phyloP scores from a whole-genome alignment of 2,329 filamentous ascomycete genomes.

The Verticillium klebahnii region DNA sequence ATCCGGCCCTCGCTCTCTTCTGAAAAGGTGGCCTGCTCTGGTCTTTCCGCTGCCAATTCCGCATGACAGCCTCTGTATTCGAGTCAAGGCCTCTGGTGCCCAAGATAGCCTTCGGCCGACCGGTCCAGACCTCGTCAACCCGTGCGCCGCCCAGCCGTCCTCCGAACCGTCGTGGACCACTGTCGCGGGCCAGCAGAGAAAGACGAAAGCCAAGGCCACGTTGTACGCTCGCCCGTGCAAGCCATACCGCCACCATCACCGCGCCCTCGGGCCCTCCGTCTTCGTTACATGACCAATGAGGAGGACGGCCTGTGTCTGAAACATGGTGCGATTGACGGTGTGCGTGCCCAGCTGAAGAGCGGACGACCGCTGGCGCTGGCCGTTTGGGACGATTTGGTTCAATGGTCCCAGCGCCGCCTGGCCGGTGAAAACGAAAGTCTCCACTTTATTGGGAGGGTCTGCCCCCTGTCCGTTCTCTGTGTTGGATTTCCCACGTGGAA shows the following conservation, averaged over 20 bases:
- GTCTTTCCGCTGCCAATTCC: neutral
- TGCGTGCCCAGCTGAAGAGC: neutral
- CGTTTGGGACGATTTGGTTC: neutral
- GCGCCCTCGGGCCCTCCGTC: neutral
- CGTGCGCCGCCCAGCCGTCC: neutral
- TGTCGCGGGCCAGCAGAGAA: neutral
- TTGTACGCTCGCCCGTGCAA: neutral
- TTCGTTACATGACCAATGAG: neutral
- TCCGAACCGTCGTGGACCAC: neutral
- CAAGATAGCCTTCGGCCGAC: neutral
- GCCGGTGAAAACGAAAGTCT: neutral
- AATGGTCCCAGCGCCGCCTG: neutral
- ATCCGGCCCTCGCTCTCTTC: neutral
- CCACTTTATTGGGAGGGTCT: neutral
- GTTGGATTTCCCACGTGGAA: constrained; percentile 1
- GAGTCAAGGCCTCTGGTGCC: neutral
- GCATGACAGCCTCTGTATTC: neutral
- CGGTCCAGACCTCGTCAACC: neutral
- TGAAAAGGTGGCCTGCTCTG: neutral
- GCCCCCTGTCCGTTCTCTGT: neutral
- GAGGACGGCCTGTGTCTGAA: neutral
- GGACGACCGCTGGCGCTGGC: neutral
- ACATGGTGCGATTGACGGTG: neutral
- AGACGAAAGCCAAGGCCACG: neutral
- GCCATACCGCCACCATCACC: neutral